These are phyloP conservation scores for Cercophora samala DNA, from an alignment of 495 filamentous ascomycete genomes.

Conservation along the genomic window DNA sequence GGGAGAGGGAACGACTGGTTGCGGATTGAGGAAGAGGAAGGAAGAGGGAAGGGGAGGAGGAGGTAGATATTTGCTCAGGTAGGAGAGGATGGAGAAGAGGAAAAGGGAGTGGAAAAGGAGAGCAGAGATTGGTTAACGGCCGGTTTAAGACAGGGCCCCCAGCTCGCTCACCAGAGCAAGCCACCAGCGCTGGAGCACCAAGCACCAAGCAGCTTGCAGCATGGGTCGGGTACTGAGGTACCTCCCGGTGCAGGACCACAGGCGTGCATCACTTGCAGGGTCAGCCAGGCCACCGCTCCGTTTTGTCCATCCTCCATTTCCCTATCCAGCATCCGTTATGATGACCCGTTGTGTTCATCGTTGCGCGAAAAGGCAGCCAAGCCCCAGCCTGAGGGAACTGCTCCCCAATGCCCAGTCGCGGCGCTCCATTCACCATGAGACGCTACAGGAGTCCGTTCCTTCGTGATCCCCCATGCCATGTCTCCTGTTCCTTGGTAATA, in stretches of 20 bases:
- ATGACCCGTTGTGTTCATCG: constrained; percentile 16
- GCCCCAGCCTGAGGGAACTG: constrained; percentile 1
- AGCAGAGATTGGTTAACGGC: constrained; percentile 47
- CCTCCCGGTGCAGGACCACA: constrained; percentile 24
- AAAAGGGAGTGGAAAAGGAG: constrained; percentile 51
- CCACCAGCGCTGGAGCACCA: constrained; percentile 5
- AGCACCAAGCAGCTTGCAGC: constrained; percentile 36
- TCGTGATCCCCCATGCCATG: background rate
- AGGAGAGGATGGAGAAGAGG: constrained; percentile 55
- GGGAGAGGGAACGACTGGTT: constrained; percentile 52
- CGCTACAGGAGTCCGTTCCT: constrained; percentile 13
- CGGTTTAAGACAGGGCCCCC: constrained; percentile 51
- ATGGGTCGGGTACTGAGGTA: constrained; percentile 29
- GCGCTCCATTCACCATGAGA: constrained; percentile 19
- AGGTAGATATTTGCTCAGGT: constrained; percentile 54
- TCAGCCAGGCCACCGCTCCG: constrained; percentile 25
- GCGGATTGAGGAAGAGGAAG: constrained; percentile 50
- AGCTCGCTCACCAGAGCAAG: constrained; percentile 22
- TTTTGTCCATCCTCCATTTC: constrained; percentile 10
- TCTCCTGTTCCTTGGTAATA: background rate
- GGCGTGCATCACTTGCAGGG: constrained; percentile 19
- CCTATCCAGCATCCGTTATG: background rate
- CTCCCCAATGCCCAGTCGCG: constrained; percentile 18
- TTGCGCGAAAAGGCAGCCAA: constrained; percentile 26
- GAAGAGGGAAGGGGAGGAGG: constrained; percentile 49